Conservation (phyloP, 1,284 basidiomycete genomes). For the Hemileia vastatrix region DNA sequence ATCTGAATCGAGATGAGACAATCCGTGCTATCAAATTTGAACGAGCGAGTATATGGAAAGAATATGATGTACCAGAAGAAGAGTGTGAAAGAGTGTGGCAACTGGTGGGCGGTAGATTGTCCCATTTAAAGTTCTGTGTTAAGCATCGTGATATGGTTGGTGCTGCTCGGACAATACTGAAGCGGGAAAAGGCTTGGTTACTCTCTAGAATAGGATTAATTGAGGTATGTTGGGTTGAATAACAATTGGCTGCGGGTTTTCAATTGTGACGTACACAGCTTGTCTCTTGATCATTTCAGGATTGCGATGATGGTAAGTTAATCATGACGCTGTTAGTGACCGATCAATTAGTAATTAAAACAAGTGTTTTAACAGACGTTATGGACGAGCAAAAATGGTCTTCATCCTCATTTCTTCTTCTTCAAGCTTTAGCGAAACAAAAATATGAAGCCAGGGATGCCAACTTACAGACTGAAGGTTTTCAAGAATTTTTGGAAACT, state of each 20-base stretch:
- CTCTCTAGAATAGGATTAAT: slow-evolving; percentile 20
- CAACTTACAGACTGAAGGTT: background rate
- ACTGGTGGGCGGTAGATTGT: slow-evolving; percentile 14
- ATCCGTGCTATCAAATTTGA: slow-evolving; percentile 11
- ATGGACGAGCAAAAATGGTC: slow-evolving; percentile 25
- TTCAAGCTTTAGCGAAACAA: slow-evolving; percentile 16
- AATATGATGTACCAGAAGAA: background rate
- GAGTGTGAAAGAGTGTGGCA: slow-evolving; percentile 11
- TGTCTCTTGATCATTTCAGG: slow-evolving; percentile 1
- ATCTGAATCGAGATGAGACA: slow-evolving; percentile 12
- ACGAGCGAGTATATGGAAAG: slow-evolving; percentile 16
- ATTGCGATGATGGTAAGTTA: slow-evolving; percentile 22
- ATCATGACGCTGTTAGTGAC: no score
- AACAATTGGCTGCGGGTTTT: background rate
- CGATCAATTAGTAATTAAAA: no score
- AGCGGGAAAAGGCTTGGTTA: slow-evolving; percentile 22
- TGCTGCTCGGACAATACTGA: slow-evolving; percentile 13
- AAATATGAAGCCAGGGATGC: slow-evolving; percentile 9
- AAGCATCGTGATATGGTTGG: slow-evolving; percentile 23
- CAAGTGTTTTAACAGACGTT: slow-evolving; percentile 10
- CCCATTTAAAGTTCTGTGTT: slow-evolving; percentile 15
- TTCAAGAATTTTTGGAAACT: background rate
- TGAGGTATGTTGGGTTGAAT: slow-evolving; percentile 4
- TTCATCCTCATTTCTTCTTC: slow-evolving; percentile 16
- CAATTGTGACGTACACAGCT: background rate